Evolutionary conservation across 371 early-diverging fungal species (phyloP), one percentile per base, ranked within the genome.

Genomic region (Rhizoclosmatium hyalinum): DNA sequence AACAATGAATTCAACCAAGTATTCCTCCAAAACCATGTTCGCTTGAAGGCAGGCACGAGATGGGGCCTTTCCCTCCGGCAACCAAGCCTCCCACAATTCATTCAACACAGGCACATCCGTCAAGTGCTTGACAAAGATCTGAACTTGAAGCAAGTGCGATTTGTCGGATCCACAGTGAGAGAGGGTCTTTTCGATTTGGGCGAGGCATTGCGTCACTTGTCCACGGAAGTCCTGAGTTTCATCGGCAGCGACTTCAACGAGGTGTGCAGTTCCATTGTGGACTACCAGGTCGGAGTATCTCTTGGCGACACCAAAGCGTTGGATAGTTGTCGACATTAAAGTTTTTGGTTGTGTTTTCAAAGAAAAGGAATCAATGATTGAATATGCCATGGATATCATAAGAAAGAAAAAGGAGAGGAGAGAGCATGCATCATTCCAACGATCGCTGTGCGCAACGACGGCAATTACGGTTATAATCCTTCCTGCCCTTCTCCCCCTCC

Each of bases 381-480:
- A n/a, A n/a, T n/a, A n/a, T n/a, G n/a, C n/a, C n/a, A n/a, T n/a
- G n/a, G n/a, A n/a, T n/a, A n/a, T n/a, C n/a, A n/a, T n/a, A n/a
- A 32, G 32, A 1, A 32, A 32, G 32, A 32, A 32, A 32, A 32
- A 32, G 32, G 32, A 32, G 32, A 32, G 32, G 1, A 32, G 32
- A 32, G 32, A 32, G 32, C 32, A 32, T 32, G 32, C 32, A 50
- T 72, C 75, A n/a, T 45, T 89, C 89, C 10, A 84, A 72, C 32
- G 82, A 83, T 60, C 85, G 75, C 62, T 84, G 84, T 43, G 88
- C 90, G 63, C 85, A 86, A 39, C 90, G 80, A 53, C 90, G 77
- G 2, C 84, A 88, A 54, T 83, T 84, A 39, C 87, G 79, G 67
- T 80, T 84, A 68, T 80, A 89, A 70, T 86, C 84, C 53, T 83